phyloP scores from a whole-genome alignment of 441 rosid species.

The Jatropha multifida region DNA sequence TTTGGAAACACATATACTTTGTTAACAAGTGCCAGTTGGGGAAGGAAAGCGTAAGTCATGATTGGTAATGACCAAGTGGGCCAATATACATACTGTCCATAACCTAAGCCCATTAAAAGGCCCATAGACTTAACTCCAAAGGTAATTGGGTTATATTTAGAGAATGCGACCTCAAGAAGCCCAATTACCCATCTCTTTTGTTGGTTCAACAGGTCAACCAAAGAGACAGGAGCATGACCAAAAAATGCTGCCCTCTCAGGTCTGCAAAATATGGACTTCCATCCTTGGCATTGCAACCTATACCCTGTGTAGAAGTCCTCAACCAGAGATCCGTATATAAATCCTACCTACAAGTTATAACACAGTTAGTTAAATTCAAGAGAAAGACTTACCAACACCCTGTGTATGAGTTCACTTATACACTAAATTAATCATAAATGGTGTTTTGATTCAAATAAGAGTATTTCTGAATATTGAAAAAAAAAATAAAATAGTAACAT shows the following conservation, averaged over 20 bases:
- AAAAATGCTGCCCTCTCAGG: constrained; percentile 58
- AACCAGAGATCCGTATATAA: constrained; percentile 66
- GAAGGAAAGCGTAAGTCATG: no score
- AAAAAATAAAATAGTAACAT: no score
- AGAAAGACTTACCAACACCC: no score
- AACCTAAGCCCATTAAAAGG: constrained; percentile 39
- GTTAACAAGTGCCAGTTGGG: no score
- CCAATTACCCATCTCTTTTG: constrained; percentile 66
- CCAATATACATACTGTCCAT: constrained; percentile 45
- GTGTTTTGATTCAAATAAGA: no score
- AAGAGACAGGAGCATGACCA: constrained; percentile 49
- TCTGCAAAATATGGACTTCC: constrained; percentile 57
- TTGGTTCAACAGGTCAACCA: constrained; percentile 50
- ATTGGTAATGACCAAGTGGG: constrained; percentile 24
- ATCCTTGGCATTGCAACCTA: constrained; percentile 59
- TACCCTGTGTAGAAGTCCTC: constrained; percentile 75
- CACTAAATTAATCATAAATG: no score
- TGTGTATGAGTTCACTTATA: no score
- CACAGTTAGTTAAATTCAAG: not conserved
- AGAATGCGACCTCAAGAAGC: constrained; percentile 46
- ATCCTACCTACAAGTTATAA: constrained; percentile 50
- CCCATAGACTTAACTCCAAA: constrained; percentile 46
- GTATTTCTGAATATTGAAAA: no score
- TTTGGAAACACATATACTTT: no score
- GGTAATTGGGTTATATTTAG: constrained; percentile 40